These are phyloP conservation scores for Eucalyptus fibrosa DNA, from an alignment of 345 rosid genomes.

Conservation along the genomic window DNA sequence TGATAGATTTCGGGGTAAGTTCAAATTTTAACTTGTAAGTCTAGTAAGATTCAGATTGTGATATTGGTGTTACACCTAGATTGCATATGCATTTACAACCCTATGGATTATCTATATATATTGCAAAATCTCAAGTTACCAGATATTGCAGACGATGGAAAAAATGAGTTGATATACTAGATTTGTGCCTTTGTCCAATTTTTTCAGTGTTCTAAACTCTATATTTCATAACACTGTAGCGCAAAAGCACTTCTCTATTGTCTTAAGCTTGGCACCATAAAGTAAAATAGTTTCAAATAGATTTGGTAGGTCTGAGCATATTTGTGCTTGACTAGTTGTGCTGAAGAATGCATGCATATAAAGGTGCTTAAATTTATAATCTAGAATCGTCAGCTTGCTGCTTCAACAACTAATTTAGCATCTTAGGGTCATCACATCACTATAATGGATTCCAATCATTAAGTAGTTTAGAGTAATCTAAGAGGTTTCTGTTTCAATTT, in stretches of 20 bases:
- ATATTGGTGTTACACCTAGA: not conserved
- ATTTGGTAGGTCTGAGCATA: not conserved
- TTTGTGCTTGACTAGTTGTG: not conserved
- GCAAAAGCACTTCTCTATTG: not conserved
- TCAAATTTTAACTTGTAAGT: not conserved
- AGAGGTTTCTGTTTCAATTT: not conserved
- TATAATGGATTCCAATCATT: not conserved
- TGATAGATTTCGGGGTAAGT: conserved; percentile 45
- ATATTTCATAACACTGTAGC: not conserved
- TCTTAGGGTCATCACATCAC: not conserved
- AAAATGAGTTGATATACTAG: not conserved
- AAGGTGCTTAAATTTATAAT: not conserved
- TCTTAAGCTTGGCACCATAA: not conserved
- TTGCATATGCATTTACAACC: not conserved
- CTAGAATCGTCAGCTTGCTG: not conserved
- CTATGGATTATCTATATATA: not conserved
- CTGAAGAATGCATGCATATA: not conserved
- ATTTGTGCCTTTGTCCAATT: not conserved
- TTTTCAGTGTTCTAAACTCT: not conserved
- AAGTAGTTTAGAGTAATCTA: not conserved
- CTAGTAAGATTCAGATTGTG: not conserved
- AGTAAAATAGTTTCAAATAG: not conserved
- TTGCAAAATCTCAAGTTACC: not conserved
- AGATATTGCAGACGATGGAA: not conserved
- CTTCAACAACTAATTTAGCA: not conserved